Evolutionary conservation across 139 green algal genomes (phyloP).

Genomic region (Nannochloris sp.): DNA sequence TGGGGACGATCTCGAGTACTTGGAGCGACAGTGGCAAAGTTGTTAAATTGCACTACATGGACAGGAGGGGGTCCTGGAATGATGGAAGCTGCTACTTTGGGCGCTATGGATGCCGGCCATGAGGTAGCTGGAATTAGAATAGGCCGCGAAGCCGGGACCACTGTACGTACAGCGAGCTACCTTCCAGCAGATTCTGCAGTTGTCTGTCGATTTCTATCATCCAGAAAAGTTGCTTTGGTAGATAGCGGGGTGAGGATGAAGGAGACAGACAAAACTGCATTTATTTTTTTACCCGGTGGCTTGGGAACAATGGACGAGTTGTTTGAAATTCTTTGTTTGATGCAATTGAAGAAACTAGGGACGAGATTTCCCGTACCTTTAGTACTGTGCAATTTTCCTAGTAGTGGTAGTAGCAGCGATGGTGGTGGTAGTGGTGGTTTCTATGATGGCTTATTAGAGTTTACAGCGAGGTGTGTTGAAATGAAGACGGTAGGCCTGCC

Average conservation of each 20-base stretch:
- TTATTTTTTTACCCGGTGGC: conserved; percentile 66
- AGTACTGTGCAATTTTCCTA: not conserved
- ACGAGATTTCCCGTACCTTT: conserved; percentile 9
- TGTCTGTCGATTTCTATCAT: conserved; percentile 48
- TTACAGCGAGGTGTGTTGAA: conserved; percentile 34
- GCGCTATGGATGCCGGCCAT: conserved; percentile 37
- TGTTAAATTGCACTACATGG: conserved; percentile 57
- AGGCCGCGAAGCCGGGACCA: conserved; percentile 56
- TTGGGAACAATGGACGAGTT: conserved; percentile 47
- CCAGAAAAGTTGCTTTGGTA: conserved; percentile 48
- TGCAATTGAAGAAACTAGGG: conserved; percentile 45
- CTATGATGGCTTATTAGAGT: conserved; percentile 41
- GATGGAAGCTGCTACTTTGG: conserved; percentile 43
- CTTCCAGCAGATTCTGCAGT: conserved; percentile 28
- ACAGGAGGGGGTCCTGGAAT: conserved; percentile 59
- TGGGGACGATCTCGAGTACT: conserved; percentile 32
- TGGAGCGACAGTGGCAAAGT: conserved; percentile 30
- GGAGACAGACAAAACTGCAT: conserved; percentile 48
- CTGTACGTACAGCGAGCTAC: conserved; percentile 44
- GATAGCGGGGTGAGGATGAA: conserved; percentile 38
- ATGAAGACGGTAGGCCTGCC: conserved; percentile 28
- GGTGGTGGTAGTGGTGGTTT: conserved; percentile 44
- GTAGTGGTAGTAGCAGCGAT: too few species aligned
- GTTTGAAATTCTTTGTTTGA: conserved; percentile 51
- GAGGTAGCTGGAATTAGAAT: conserved; percentile 57